These are phyloP conservation scores for Aspergillus japonicus DNA, from an alignment of 2,329 filamentous ascomycete genomes.

Conservation along the genomic window DNA sequence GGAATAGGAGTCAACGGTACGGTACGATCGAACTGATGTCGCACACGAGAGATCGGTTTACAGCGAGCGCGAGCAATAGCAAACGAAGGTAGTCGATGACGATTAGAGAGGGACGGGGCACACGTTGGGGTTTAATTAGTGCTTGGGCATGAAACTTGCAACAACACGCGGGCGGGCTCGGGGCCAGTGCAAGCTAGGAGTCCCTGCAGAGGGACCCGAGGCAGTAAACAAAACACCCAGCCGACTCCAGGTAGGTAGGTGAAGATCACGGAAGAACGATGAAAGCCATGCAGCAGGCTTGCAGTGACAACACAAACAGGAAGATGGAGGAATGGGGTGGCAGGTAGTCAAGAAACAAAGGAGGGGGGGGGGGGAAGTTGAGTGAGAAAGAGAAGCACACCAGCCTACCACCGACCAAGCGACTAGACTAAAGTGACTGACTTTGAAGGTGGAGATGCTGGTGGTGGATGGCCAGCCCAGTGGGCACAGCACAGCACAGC, in stretches of 20 bases:
- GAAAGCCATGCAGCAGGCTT: constrained; percentile 18
- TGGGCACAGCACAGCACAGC: background rate
- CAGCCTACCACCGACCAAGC: too few relatives aligned
- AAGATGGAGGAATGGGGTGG: background rate
- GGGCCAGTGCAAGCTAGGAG: constrained; percentile 12
- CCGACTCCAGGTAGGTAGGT: constrained; percentile 9
- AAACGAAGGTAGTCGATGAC: background rate
- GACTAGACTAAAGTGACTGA: too few relatives aligned
- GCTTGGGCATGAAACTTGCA: constrained; percentile 1
- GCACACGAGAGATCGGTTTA: background rate
- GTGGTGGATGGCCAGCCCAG: constrained; percentile 8
- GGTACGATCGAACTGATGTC: background rate
- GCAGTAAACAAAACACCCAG: constrained; percentile 19
- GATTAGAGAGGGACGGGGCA: constrained; percentile 2
- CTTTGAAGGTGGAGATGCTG: background rate
- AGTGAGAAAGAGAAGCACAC: background rate
- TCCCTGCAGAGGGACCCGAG: constrained; percentile 12
- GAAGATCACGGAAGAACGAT: constrained; percentile 9
- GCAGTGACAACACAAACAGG: constrained; percentile 1
- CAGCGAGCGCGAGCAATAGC: background rate
- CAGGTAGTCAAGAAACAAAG: background rate
- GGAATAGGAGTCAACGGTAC: background rate
- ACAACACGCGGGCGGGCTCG: constrained; percentile 7
- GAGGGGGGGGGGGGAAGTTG: background rate
- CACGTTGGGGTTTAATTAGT: constrained; percentile 5